phyloP scores from a whole-genome alignment of 176 grass and related monocot genomes.

The Cenchrus fungigraminus region DNA sequence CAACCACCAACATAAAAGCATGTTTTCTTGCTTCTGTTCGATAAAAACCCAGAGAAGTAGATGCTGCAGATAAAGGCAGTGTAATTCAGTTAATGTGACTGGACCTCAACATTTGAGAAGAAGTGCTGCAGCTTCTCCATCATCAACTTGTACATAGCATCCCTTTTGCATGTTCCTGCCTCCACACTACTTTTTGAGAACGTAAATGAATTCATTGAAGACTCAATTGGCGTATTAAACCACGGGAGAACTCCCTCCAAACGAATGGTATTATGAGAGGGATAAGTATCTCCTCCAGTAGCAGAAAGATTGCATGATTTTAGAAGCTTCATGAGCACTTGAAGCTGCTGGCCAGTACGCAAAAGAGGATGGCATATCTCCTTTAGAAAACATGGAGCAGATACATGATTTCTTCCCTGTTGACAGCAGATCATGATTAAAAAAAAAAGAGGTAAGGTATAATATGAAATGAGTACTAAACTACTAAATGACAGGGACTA shows the following conservation, averaged over 20 bases:
- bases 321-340: slow-evolving; percentile 95
- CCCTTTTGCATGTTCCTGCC: slow-evolving; percentile 61
- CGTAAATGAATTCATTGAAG: slow-evolving; percentile 66
- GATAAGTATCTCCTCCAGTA: slow-evolving; percentile 51
- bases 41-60: background rate
- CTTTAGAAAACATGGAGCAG: slow-evolving; percentile 89
- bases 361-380: slow-evolving; percentile 77
- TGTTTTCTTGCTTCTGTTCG: slow-evolving; percentile 17
- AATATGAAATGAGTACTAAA: slow-evolving; percentile 23
- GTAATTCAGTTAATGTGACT: slow-evolving; percentile 52
- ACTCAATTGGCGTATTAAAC: slow-evolving; percentile 57
- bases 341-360: slow-evolving; percentile 82
- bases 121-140: slow-evolving; percentile 64
- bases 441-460: slow-evolving; percentile 12
- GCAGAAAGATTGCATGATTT: slow-evolving; percentile 66
- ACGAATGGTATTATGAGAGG: slow-evolving; percentile 44
- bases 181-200: slow-evolving; percentile 78
- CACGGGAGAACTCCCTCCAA: slow-evolving; percentile 78
- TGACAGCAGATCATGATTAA: slow-evolving; percentile 37
- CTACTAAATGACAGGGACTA: slow-evolving; percentile 32
- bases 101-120: slow-evolving; percentile 62
- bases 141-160: slow-evolving; percentile 77
- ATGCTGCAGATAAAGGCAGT: slow-evolving; percentile 32
- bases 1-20: slow-evolving; percentile 16
- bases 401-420: slow-evolving; percentile 70